Evolutionary conservation across 768 basidiomycete genomes (phyloP), one percentile per base, ranked within the genome.

Genomic region (Boletus rubropictus): DNA sequence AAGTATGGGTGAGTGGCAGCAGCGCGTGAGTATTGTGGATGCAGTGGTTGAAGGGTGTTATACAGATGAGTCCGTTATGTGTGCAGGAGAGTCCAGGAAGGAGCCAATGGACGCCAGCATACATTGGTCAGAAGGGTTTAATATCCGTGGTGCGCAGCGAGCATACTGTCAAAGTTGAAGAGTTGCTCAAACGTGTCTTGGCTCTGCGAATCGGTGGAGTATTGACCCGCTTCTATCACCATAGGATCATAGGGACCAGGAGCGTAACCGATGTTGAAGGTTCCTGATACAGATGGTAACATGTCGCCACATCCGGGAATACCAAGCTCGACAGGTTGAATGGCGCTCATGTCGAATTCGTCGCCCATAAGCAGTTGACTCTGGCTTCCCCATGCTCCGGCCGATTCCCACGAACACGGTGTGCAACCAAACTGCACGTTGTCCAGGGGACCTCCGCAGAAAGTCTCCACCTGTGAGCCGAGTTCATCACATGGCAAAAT

Each of bases 291-390:
- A 8, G 45, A 24, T 27, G 51, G 33, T 46, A 57, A 25, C 4
- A 58, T 39, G 36, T 64, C 52, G 28, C 70, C 70, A 38, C 68
- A 73, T 36, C 78, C 79, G 39, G 76, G 70, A 50, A 77, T 59
- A 14, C 78, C 79, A 44, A 84, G 69, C 51, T 83, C 76, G 61
- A 84, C 74, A 0, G 82, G 77, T 2, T 82, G 83, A 52, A 86
- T 86, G 20, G 80, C 68, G 54, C 58, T 66, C 52, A 86, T 63
- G 58, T 85, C 83, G 60, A 85, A 86, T 65, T 86, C 84, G 61
- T 82, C 80, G 46, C 72, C 74, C 32, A 68, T 68, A 37, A 85
- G 66, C 46, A 69, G 53, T 40, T 67, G 62, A 54, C 52, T 20
- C 56, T 72, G 49, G 61, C 58, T 59, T 7, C 60, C 62, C 71